Base-by-base conservation (phyloP, 305 asterid species). In the Stenogyne calaminthoides region DNA sequence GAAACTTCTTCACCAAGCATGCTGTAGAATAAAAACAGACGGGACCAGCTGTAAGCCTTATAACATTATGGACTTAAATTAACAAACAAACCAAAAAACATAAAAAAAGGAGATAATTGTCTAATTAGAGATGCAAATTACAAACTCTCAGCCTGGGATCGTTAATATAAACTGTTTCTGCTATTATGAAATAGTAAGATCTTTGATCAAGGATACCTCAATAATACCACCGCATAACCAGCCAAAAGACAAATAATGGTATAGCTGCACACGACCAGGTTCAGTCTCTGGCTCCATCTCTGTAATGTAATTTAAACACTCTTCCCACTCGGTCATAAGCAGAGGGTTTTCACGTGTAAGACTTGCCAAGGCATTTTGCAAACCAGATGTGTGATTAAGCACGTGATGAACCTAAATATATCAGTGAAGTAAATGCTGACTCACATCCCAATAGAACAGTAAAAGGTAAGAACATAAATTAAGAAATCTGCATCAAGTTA, bases 211-310 rank as follows among this genome's bases (percentile, higher is more conserved):
- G 7, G 42, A 42, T 94, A 92, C 99, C 99, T 95, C 99, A 55
- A 95, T 90, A 82, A 95, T 92, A 52, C 99, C 98, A 22, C 99
- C 99, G 84, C 97, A 90, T 74, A 95, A 84, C 95, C 95, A 95
- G 83, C 99, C 99, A 83, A 82, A 95, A 44, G 99, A 92, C 66
- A 95, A 74, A 77, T 87, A 92, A 77, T 95, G 99, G 84, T 95
- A 95, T 62, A 81, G 69, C 77, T 92, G 99, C 80, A 81, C 74
- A 65, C 64, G 64, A 73, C 98, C 98, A 76, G 99, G 97, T 79
- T 89, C 93, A 81, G 92, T 89, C 80, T 95, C 99, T 15, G 97
- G 96, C 12, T 77, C 77, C 49, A 69, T 64, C 74, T 58, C 72
- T 14, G 89, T 78, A 55, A 89, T 84, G 80, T 78, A 79, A 54